phyloP scores from a whole-genome alignment of 257 asterid genomes.

The Primulina tabacum region DNA sequence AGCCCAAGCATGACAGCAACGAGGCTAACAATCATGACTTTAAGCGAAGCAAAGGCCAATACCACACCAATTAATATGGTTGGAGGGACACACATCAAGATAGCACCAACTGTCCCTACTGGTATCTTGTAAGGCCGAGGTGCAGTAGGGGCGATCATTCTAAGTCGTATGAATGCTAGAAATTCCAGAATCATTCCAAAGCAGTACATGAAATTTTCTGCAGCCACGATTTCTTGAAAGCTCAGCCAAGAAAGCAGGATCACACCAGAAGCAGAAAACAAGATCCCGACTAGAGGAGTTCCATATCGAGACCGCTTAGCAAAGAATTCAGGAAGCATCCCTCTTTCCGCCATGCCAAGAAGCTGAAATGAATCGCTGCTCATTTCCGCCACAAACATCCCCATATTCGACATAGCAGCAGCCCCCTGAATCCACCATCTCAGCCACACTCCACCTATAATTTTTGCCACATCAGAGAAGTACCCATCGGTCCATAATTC shows the following conservation, averaged over 20 bases:
- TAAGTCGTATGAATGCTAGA: conserved; percentile 50
- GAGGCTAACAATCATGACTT: conserved; percentile 43
- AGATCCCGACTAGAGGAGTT: conserved; percentile 59
- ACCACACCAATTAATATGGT: conserved; percentile 44
- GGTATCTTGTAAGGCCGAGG: conserved; percentile 66
- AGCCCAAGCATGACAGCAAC: conserved; percentile 49
- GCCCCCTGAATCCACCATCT: conserved; percentile 71
- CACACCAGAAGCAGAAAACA: conserved; percentile 66
- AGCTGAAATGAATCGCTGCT: conserved; percentile 72
- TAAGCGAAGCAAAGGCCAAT: conserved; percentile 45
- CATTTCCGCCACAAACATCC: conserved; percentile 75
- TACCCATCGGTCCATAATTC: conserved; percentile 61
- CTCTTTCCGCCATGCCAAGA: conserved; percentile 78
- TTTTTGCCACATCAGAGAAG: conserved; percentile 51
- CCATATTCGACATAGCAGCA: conserved; percentile 69
- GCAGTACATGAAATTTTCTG: conserved; percentile 66
- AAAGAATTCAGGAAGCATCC: conserved; percentile 60
- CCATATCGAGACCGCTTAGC: conserved; percentile 60
- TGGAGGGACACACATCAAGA: conserved; percentile 52
- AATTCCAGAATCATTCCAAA: conserved; percentile 66
- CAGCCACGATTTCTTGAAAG: conserved; percentile 66
- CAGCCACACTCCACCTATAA: conserved; percentile 63
- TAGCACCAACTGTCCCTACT: conserved; percentile 53
- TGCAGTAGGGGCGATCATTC: conserved; percentile 44
- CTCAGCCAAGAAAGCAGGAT: conserved; percentile 63